Conservation (phyloP, 2,329 filamentous ascomycete species). For the Tolypocladium endophyticum region DNA sequence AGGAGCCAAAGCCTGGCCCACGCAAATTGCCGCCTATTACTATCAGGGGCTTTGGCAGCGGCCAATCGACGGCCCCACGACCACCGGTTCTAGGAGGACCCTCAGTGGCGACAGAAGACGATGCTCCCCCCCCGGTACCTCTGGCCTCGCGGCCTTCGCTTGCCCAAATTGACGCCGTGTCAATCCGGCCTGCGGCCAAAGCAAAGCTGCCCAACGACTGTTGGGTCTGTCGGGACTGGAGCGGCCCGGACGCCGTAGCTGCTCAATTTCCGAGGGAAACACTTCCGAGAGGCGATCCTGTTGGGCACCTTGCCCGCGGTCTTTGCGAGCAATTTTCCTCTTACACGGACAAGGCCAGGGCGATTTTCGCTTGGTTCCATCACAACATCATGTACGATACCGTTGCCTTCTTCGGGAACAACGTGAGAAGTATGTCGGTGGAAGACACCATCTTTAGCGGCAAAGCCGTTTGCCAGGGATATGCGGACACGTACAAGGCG, state of each 20-base stretch:
- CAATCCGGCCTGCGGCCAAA: slow-evolving; percentile 18
- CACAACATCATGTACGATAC: slow-evolving; percentile 86
- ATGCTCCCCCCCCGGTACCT: slow-evolving; percentile 41
- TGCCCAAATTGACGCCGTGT: slow-evolving; percentile 37
- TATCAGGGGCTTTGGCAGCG: slow-evolving; percentile 13
- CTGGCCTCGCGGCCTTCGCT: slow-evolving; percentile 39
- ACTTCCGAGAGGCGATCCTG: slow-evolving; percentile 53
- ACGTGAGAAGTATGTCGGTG: slow-evolving; percentile 55
- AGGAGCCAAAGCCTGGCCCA: slow-evolving; percentile 1
- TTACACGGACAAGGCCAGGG: slow-evolving; percentile 80
- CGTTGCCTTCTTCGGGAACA: slow-evolving; percentile 64
- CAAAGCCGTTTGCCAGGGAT: slow-evolving; percentile 83
- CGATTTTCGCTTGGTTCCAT: slow-evolving; percentile 91
- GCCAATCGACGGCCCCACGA: slow-evolving; percentile 1
- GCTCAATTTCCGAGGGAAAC: slow-evolving; percentile 62
- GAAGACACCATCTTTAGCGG: slow-evolving; percentile 66
- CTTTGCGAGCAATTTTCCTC: slow-evolving; percentile 74
- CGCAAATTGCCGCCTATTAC: slow-evolving; percentile 4
- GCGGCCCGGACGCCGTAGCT: slow-evolving; percentile 66
- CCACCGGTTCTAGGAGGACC: slow-evolving; percentile 4
- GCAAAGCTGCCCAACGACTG: slow-evolving; percentile 37
- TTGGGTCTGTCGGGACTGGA: slow-evolving; percentile 80
- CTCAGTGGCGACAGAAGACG: slow-evolving; percentile 7
- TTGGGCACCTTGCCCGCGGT: slow-evolving; percentile 65
- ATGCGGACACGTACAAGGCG: slow-evolving; percentile 70